phyloP scores from a whole-genome alignment of 1,284 basidiomycete genomes.

The Cryptococcus sp. region DNA sequence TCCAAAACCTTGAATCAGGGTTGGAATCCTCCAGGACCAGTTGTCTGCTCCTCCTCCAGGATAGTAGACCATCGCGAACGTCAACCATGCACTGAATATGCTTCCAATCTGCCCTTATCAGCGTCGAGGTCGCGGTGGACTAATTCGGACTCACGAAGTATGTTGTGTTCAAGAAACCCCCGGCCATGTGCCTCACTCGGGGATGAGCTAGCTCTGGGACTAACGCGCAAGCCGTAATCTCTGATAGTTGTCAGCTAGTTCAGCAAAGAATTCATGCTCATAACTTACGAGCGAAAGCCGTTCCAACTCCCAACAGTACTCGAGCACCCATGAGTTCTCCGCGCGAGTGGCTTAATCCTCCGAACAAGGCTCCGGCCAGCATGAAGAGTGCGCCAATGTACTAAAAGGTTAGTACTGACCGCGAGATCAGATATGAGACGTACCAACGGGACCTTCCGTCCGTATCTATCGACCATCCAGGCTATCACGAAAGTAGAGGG shows the following conservation, averaged over 20 bases:
- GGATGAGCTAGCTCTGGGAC: slow-evolving; percentile 25
- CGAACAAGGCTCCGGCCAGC: slow-evolving; percentile 21
- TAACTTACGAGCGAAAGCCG: too few species aligned
- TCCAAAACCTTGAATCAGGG: slow-evolving; percentile 61
- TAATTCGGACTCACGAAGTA: slow-evolving; percentile 24
- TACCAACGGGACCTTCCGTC: slow-evolving; percentile 19
- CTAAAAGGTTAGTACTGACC: too few species aligned
- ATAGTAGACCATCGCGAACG: slow-evolving; percentile 30
- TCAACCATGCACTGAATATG: slow-evolving; percentile 41
- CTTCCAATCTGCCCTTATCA: slow-evolving; percentile 35
- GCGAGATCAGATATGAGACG: too few species aligned
- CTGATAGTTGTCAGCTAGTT: too few species aligned
- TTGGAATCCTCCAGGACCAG: slow-evolving; percentile 54
- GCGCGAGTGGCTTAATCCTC: slow-evolving; percentile 14
- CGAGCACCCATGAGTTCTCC: slow-evolving; percentile 19
- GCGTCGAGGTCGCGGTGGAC: not conserved
- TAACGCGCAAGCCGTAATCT: slow-evolving; percentile 16
- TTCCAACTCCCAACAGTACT: slow-evolving; percentile 21
- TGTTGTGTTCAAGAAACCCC: slow-evolving; percentile 20
- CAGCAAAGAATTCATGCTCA: too few species aligned
- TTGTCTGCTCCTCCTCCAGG: slow-evolving; percentile 9
- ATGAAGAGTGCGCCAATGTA: slow-evolving; percentile 22
- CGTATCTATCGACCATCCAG: slow-evolving; percentile 16
- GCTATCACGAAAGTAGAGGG: slow-evolving; percentile 13
- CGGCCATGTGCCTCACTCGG: slow-evolving; percentile 19